These are phyloP conservation scores for Amauroascus niger DNA, from an alignment of 2,329 filamentous ascomycete genomes.

Conservation along the genomic window DNA sequence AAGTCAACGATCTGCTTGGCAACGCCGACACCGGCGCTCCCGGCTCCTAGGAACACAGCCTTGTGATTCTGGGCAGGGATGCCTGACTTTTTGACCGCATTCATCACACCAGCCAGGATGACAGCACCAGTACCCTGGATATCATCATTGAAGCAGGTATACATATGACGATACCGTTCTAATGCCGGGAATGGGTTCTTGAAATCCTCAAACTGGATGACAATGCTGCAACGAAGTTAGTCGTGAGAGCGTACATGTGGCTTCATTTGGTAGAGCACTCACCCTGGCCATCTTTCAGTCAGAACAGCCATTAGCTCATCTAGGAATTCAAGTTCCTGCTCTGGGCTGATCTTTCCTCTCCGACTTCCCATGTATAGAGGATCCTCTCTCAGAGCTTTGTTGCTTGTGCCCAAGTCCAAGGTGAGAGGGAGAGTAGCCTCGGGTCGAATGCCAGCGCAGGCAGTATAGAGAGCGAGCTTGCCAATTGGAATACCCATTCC, in stretches of 20 bases:
- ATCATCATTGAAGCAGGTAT: slow-evolving; percentile 98
- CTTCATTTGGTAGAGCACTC: slow-evolving; percentile 23
- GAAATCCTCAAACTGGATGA: slow-evolving; percentile 95
- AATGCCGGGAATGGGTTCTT: slow-evolving; percentile 95
- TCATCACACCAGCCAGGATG: slow-evolving; percentile 72
- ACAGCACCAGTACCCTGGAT: slow-evolving; percentile 96
- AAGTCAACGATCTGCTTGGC: slow-evolving; percentile 96
- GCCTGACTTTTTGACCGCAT: slow-evolving; percentile 70
- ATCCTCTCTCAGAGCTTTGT: slow-evolving; percentile 60
- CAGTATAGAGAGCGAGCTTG: slow-evolving; percentile 90
- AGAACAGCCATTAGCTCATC: slow-evolving; percentile 95
- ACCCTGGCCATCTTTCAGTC: slow-evolving; percentile 63
- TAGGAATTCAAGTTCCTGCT: slow-evolving; percentile 81
- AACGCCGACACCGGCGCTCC: slow-evolving; percentile 90
- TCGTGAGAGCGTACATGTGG: slow-evolving; percentile 37
- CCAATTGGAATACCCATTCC: slow-evolving; percentile 97
- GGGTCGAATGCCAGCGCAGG: slow-evolving; percentile 87
- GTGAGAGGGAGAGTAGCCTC: slow-evolving; percentile 54
- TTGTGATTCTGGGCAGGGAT: slow-evolving; percentile 82
- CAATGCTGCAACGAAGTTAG: slow-evolving; percentile 41
- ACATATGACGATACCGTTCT: slow-evolving; percentile 74
- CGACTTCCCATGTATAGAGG: slow-evolving; percentile 85
- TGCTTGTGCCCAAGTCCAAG: slow-evolving; percentile 54
- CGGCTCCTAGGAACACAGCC: slow-evolving; percentile 91
- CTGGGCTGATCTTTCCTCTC: slow-evolving; percentile 64